A percentile compares a stretch with the other conserved stretches of the same genome.
Conservation (phyloP, 225 moss, liverwort and hornwort species). For the Marchantia paleacea region DNA sequence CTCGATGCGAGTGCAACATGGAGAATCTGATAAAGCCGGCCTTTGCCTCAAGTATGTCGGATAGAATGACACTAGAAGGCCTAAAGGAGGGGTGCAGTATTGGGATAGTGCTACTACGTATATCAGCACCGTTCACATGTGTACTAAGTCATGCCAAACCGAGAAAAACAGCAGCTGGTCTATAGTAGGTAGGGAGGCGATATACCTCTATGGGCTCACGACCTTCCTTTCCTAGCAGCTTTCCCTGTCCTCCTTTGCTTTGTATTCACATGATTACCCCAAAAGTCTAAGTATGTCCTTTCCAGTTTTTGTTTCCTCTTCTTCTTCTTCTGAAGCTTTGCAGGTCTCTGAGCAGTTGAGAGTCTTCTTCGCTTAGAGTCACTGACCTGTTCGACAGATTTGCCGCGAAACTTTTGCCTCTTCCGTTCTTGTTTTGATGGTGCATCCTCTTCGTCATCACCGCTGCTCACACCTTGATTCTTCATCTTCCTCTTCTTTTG, state of each 20-base stretch:
- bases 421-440: not conserved
- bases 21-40: too few species aligned
- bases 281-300: slow-evolving; percentile 15
- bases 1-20: too few species aligned
- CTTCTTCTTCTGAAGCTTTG: slow-evolving; percentile 16
- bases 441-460: slow-evolving; percentile 18
- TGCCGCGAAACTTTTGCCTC: slow-evolving; percentile 5
- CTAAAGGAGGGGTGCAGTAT: too few species aligned
- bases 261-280: not conserved
- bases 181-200: not conserved
- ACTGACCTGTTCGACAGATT: slow-evolving; percentile 14
- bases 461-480: not conserved
- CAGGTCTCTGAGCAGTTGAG: not conserved
- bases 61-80: too few species aligned
- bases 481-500: slow-evolving; percentile 27
- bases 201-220: not conserved
- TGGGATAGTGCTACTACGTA: too few species aligned
- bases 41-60: too few species aligned
- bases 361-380: slow-evolving; percentile 9
- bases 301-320: slow-evolving; percentile 11
- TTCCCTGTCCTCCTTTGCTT: not conserved
- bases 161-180: too few species aligned
- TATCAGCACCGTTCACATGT: too few species aligned
- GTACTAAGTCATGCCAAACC: too few species aligned
- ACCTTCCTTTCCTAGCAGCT: not conserved